Evolutionary conservation across 306 rosid genomes (phyloP).

Genomic region (Begonia loranthoides): DNA sequence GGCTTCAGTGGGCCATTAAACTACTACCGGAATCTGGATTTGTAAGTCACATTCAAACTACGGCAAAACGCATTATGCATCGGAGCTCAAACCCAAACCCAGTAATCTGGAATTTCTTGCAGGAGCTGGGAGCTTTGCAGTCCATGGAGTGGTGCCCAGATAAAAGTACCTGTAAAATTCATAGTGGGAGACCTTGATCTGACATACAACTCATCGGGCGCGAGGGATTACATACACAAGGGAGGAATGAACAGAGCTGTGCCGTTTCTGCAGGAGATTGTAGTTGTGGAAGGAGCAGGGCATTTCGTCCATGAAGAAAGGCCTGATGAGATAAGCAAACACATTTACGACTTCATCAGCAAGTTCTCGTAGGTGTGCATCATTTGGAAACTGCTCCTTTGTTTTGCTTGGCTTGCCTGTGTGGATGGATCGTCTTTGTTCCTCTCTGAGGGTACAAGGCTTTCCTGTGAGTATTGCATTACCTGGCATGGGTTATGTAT

Average conservation of each 20-base stretch:
- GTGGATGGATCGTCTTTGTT: neutral
- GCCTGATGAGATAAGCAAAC: slow-evolving; percentile 40
- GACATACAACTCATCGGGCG: slow-evolving; percentile 31
- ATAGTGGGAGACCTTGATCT: slow-evolving; percentile 72
- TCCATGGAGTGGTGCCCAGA: slow-evolving; percentile 46
- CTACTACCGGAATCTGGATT: slow-evolving; percentile 59
- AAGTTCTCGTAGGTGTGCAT: slow-evolving; percentile 9
- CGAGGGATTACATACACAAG: slow-evolving; percentile 54
- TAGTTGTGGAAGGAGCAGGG: slow-evolving; percentile 58
- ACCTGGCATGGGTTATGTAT: too few relatives aligned
- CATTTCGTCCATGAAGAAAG: slow-evolving; percentile 64
- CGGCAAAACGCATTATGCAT: too few relatives aligned
- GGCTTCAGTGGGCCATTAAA: slow-evolving; percentile 62
- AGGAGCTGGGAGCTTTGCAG: slow-evolving; percentile 82
- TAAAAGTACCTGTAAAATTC: slow-evolving; percentile 63
- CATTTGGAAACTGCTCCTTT: neutral
- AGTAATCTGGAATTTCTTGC: slow-evolving; percentile 2
- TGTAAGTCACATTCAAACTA: slow-evolving; percentile 20
- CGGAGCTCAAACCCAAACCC: too few relatives aligned
- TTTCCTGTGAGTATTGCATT: too few relatives aligned
- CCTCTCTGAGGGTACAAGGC: too few relatives aligned
- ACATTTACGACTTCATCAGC: slow-evolving; percentile 43
- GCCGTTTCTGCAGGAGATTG: slow-evolving; percentile 55
- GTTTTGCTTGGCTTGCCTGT: too few relatives aligned
- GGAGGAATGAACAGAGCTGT: slow-evolving; percentile 63